Conservation (phyloP, 176 grass and related monocot genomes). For the Miscanthus lutarioriparius region DNA sequence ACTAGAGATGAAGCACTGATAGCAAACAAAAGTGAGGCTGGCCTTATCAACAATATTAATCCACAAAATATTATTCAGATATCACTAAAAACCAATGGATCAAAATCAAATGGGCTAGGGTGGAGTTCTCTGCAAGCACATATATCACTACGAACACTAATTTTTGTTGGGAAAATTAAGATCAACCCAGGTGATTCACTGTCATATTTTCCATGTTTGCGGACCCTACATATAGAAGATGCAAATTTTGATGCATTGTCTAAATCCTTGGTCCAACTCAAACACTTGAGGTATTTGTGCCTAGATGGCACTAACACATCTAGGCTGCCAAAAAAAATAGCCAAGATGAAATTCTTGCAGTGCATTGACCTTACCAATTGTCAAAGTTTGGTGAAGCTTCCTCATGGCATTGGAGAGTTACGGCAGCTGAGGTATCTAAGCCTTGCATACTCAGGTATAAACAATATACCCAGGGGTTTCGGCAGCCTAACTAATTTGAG, state of each 20-base stretch:
- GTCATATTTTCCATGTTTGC: neutral
- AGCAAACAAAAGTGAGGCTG: neutral
- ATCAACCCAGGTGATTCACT: neutral
- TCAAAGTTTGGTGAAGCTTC: neutral
- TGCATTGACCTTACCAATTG: neutral
- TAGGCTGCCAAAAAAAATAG: neutral
- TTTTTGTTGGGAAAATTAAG: neutral
- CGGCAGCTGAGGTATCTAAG: neutral
- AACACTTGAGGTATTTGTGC: neutral
- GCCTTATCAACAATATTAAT: neutral
- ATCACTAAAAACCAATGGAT: neutral
- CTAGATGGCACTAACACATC: neutral
- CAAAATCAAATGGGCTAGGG: neutral
- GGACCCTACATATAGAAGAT: neutral
- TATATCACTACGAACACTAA: neutral
- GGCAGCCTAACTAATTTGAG: neutral
- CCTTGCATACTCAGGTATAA: neutral
- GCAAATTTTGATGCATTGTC: neutral
- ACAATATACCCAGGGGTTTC: neutral
- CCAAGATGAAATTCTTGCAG: neutral
- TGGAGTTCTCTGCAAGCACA: slow-evolving; percentile 20
- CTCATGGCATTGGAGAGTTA: neutral
- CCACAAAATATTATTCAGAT: neutral
- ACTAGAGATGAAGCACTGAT: neutral
- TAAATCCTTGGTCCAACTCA: neutral